phyloP scores from a whole-genome alignment of 768 basidiomycete genomes.

The Lentinula detonsa region DNA sequence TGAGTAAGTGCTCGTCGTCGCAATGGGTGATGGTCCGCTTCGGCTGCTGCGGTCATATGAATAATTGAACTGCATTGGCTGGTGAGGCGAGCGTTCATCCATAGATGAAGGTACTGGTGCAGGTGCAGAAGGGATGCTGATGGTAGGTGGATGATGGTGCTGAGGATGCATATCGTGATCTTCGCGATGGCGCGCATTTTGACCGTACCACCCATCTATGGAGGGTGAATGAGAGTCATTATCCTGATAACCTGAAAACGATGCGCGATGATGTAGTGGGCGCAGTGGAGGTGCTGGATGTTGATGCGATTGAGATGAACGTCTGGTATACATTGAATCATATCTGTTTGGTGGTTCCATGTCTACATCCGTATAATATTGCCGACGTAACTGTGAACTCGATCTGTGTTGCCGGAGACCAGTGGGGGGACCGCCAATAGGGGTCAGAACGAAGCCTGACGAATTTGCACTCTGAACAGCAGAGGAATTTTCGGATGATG shows the following conservation, averaged over 20 bases:
- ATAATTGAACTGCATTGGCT: slow-evolving; percentile 3
- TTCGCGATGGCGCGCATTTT: background rate
- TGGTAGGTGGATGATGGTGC: background rate
- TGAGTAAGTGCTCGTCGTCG: background rate
- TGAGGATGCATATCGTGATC: background rate
- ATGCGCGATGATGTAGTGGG: background rate
- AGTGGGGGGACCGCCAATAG: slow-evolving; percentile 8
- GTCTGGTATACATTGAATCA: background rate
- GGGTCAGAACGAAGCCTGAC: background rate
- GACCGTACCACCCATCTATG: background rate
- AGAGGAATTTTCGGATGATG: background rate
- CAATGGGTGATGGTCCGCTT: background rate
- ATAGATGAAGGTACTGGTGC: slow-evolving; percentile 1
- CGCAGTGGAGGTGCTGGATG: background rate
- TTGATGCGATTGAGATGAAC: background rate
- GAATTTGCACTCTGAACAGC: background rate
- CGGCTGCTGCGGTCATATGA: slow-evolving; percentile 10
- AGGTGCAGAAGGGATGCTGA: slow-evolving; percentile 6
- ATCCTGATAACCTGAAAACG: background rate
- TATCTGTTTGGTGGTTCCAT: background rate
- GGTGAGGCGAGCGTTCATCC: slow-evolving; percentile 1
- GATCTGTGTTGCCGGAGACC: slow-evolving; percentile 6
- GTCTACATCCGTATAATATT: background rate
- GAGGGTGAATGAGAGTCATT: background rate
- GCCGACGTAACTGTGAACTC: slow-evolving; percentile 8